A percentile compares a stretch with the other conserved stretches of the same genome.
Conservation (phyloP, 164 flowering plant species). For the Vitis riparia region DNA sequence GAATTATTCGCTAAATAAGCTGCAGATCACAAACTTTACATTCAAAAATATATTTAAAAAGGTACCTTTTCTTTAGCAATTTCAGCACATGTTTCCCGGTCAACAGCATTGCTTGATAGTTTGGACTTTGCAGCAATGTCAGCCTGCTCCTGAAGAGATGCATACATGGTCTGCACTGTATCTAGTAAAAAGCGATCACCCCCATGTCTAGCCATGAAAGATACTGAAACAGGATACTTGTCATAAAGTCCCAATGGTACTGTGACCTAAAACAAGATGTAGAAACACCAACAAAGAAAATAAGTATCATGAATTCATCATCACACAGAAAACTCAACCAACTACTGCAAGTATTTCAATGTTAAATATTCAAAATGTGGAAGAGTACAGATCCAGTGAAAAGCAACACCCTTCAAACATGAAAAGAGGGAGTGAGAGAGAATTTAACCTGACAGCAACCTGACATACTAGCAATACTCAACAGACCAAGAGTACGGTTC, state of each 20-base stretch:
- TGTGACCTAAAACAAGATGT: constrained; percentile 53
- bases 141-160: constrained; percentile 66
- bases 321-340: background rate
- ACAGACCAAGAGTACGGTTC: constrained; percentile 40
- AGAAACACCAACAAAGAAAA: background rate
- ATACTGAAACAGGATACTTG: constrained; percentile 82
- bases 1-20: too few relatives aligned
- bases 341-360: background rate
- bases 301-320: background rate
- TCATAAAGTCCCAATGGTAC: constrained; percentile 81
- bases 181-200: constrained; percentile 91
- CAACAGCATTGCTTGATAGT: constrained; percentile 37
- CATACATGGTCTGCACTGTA: constrained; percentile 62
- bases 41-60: background rate
- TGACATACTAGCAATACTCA: constrained; percentile 80
- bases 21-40: too few relatives aligned
- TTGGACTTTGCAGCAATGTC: constrained; percentile 49
- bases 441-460: constrained; percentile 90
- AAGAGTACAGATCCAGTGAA: background rate
- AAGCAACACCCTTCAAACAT: background rate
- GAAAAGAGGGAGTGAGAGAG: constrained; percentile 4
- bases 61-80: constrained; percentile 88
- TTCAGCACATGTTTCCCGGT: constrained; percentile 74
- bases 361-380: background rate
- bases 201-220: constrained; percentile 82